A percentile compares a stretch with the other conserved stretches of the same genome.
Conservation (phyloP, 331 rosid species). For the Pyracantha coccinea region DNA sequence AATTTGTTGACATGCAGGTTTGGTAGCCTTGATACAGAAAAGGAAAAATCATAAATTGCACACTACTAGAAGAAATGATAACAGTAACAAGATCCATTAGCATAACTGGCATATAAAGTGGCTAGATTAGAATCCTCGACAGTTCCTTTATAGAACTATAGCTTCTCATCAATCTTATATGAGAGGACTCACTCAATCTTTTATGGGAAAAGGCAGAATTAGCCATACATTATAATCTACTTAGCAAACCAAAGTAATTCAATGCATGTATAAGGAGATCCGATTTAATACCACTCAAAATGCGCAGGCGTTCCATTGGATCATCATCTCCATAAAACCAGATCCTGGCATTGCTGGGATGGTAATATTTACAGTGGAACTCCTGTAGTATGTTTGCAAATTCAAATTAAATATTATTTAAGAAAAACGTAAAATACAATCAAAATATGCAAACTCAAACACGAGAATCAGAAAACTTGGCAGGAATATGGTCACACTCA, state of each 20-base stretch:
- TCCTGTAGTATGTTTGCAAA: constrained; percentile 51
- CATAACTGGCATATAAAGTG: neutral
- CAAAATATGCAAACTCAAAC: neutral
- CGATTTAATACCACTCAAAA: constrained; percentile 56
- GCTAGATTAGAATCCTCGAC: neutral
- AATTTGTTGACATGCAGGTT: neutral
- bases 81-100: neutral
- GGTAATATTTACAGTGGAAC: constrained; percentile 87
- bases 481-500: neutral
- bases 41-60: neutral
- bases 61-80: neutral
- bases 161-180: neutral
- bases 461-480: neutral
- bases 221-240: neutral
- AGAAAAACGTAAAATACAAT: neutral
- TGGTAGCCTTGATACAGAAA: neutral
- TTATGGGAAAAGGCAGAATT: neutral
- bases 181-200: neutral
- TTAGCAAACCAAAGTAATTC: neutral
- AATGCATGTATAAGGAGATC: neutral
- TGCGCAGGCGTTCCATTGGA: constrained; percentile 78
- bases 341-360: constrained; percentile 87
- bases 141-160: neutral
- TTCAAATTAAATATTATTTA: neutral
- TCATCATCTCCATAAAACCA: constrained; percentile 99